A percentile compares a stretch with the other conserved stretches of the same genome.
Evolutionary conservation across 129 eudicot genomes (phyloP).

Genomic region (Pittosporum tobira): DNA sequence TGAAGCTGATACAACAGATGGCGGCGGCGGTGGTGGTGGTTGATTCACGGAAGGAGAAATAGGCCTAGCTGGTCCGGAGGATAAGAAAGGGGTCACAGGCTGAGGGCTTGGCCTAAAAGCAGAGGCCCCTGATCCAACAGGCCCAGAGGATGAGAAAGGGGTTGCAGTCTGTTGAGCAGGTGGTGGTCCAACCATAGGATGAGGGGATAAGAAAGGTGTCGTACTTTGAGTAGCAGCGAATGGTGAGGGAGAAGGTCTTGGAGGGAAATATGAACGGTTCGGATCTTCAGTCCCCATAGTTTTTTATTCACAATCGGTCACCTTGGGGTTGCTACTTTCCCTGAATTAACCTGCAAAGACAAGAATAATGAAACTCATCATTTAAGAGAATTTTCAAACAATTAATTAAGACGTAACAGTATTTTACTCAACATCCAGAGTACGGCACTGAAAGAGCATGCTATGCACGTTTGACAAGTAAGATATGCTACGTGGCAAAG

Average conservation of each 20-base stretch:
- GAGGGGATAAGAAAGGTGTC: slow-evolving; percentile 55
- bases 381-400: not conserved
- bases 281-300: slow-evolving; percentile 85
- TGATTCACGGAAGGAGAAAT: slow-evolving; percentile 28
- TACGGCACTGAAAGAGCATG: no score
- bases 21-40: slow-evolving; percentile 42
- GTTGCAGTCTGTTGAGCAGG: slow-evolving; percentile 26
- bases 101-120: slow-evolving; percentile 33
- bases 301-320: slow-evolving; percentile 20
- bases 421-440: no score
- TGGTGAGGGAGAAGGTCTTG: slow-evolving; percentile 58
- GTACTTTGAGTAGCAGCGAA: slow-evolving; percentile 60
- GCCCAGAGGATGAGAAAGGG: slow-evolving; percentile 49
- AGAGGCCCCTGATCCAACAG: slow-evolving; percentile 39
- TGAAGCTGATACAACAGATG: slow-evolving; percentile 52
- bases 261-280: slow-evolving; percentile 39
- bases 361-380: not conserved
- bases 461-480: no score
- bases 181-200: slow-evolving; percentile 48
- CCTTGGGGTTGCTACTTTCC: slow-evolving; percentile 16
- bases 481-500: no score
- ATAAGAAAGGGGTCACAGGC: not conserved
- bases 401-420: no score
- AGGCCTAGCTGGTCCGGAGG: slow-evolving; percentile 18
- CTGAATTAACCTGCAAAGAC: slow-evolving; percentile 27